Percentiles rank a stretch among this genome's conserved stretches.
These are phyloP conservation scores for Chaetomium cochliodes DNA, from an alignment of 495 filamentous ascomycete species.

Conservation along the genomic window DNA sequence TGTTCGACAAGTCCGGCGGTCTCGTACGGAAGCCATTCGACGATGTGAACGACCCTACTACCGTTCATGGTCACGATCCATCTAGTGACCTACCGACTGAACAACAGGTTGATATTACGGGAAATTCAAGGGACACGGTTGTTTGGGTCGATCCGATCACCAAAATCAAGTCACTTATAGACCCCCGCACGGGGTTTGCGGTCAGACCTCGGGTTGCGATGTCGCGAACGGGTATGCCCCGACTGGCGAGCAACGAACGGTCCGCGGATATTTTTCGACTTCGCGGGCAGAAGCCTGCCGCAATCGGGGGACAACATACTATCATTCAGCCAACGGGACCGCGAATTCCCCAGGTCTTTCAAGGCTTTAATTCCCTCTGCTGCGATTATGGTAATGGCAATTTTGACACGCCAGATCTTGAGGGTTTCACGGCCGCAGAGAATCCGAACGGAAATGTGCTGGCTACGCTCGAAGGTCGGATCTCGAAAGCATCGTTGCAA, in stretches of 20 bases:
- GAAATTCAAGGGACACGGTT: constrained; percentile 41
- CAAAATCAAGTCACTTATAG: constrained; percentile 50
- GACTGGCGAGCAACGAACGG: neutral
- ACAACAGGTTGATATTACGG: neutral
- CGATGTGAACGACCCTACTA: constrained; percentile 26
- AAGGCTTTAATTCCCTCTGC: constrained; percentile 21
- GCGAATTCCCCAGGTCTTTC: constrained; percentile 38
- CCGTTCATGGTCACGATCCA: neutral
- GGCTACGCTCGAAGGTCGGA: constrained; percentile 46
- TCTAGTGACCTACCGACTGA: neutral
- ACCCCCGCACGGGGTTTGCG: constrained; percentile 35
- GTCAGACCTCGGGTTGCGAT: constrained; percentile 10
- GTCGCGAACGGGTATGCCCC: neutral
- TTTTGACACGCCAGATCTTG: constrained; percentile 15
- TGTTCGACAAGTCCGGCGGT: constrained; percentile 37
- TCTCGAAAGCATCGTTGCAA: constrained; percentile 66
- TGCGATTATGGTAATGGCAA: neutral
- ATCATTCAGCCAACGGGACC: constrained; percentile 43
- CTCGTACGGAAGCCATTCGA: constrained; percentile 42
- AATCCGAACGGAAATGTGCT: constrained; percentile 11
- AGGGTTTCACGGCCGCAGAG: constrained; percentile 14
- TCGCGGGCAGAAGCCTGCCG: constrained; percentile 33
- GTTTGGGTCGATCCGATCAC: constrained; percentile 69
- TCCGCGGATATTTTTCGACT: neutral
- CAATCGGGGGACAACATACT: constrained; percentile 25